phyloP scores from a whole-genome alignment of 495 filamentous ascomycete species.

The Penicillium manginii region DNA sequence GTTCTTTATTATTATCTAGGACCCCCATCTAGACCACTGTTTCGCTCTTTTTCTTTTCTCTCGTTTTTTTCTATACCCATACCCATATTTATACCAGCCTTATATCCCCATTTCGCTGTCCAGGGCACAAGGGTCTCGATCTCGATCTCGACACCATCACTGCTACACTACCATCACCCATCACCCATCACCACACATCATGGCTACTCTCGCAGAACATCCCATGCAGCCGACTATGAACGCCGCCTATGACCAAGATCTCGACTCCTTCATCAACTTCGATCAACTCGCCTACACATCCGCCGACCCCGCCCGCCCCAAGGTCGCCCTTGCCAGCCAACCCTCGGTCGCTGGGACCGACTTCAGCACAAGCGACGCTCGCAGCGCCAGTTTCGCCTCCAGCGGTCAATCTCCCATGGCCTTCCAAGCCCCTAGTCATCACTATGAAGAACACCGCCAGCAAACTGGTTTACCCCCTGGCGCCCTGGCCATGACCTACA shows the following conservation, averaged over 20 bases:
- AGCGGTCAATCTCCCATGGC: constrained; percentile 54
- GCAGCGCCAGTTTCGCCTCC: constrained; percentile 46
- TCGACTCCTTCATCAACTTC: constrained; percentile 55
- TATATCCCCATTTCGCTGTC: neutral
- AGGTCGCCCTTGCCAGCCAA: constrained; percentile 42
- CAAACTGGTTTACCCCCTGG: constrained; percentile 86
- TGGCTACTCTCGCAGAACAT: constrained; percentile 50
- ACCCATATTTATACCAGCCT: constrained; percentile 3
- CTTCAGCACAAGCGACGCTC: constrained; percentile 39
- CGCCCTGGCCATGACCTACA: constrained; percentile 71
- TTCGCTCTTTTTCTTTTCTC: constrained; percentile 1
- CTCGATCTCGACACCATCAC: neutral
- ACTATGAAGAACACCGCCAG: constrained; percentile 89
- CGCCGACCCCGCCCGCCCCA: constrained; percentile 43
- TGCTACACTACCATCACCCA: neutral
- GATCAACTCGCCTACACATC: constrained; percentile 52
- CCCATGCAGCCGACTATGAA: constrained; percentile 34
- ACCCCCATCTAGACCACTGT: constrained; percentile 3
- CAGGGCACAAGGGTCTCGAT: constrained; percentile 1
- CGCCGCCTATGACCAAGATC: constrained; percentile 48
- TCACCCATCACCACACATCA: constrained; percentile 22
- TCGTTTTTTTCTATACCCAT: neutral
- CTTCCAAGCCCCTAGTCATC: constrained; percentile 82
- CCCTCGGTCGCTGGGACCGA: constrained; percentile 45
- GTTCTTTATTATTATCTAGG: neutral